phyloP scores from a whole-genome alignment of 352 stramenopile genomes.

The Globisporangium heterothallicum region DNA sequence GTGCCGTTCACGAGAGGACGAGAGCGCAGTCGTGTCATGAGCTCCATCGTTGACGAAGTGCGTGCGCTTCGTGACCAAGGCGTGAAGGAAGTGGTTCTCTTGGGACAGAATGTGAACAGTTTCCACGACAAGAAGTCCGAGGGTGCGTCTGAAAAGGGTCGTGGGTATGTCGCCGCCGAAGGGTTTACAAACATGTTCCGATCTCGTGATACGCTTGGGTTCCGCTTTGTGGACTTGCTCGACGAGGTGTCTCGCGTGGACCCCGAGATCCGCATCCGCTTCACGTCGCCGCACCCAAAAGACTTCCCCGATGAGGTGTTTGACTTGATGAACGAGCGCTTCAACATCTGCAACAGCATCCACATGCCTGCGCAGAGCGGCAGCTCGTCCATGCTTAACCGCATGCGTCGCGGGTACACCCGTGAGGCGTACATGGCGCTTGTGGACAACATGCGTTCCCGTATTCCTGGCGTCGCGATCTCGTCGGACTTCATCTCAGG shows the following conservation, averaged over 20 bases:
- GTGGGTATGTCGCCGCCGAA: conserved; percentile 79
- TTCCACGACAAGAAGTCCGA: conserved; percentile 94
- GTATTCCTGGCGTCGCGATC: conserved; percentile 79
- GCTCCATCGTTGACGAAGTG: conserved; percentile 95
- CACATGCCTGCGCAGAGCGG: conserved; percentile 98
- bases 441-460: conserved; percentile 88
- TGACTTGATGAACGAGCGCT: conserved; percentile 81
- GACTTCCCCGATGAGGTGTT: conserved; percentile 96
- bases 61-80: conserved; percentile 80
- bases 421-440: conserved; percentile 96
- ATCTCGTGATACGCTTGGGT: conserved; percentile 79
- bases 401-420: conserved; percentile 96
- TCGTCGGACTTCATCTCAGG: conserved; percentile 97
- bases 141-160: conserved; percentile 53
- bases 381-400: conserved; percentile 72
- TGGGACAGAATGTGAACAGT: conserved; percentile 99
- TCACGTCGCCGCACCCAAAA: conserved; percentile 99
- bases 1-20: conserved; percentile 98
- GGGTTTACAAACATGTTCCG: conserved; percentile 96
- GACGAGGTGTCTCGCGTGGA: conserved; percentile 89
- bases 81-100: conserved; percentile 97
- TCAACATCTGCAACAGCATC: conserved; percentile 97
- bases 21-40: conserved; percentile 89
- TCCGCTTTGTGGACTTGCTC: conserved; percentile 98
- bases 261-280: conserved; percentile 96